Conservation (phyloP, 78 protist species). For the Anaeramoeba ignava region DNA sequence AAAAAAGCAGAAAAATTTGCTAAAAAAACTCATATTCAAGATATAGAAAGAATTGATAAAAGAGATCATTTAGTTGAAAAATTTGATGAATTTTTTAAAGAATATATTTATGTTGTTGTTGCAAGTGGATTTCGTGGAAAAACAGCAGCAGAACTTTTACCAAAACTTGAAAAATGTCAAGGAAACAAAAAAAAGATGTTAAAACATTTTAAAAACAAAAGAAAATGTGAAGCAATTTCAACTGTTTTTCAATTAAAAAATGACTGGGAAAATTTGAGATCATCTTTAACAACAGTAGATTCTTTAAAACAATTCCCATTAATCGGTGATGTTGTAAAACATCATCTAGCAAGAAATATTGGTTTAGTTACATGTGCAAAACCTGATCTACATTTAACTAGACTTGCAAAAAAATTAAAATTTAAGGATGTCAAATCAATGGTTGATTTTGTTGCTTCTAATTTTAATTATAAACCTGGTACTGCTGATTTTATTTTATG, state of each 20-base stretch:
- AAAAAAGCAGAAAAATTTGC: background rate
- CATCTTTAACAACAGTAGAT: background rate
- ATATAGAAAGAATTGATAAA: background rate
- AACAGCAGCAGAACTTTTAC: background rate
- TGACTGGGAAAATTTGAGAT: background rate
- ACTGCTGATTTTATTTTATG: background rate
- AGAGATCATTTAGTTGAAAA: background rate
- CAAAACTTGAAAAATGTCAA: background rate
- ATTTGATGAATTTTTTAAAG: background rate
- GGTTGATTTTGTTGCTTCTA: background rate
- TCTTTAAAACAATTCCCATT: background rate
- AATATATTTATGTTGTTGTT: background rate
- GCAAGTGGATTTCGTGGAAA: background rate
- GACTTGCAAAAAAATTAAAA: background rate
- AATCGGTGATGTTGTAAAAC: background rate
- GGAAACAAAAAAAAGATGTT: background rate
- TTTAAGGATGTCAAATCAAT: background rate
- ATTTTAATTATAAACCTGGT: background rate
- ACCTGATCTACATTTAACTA: background rate
- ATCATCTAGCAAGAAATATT: constrained; percentile 1
- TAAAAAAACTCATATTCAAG: background rate
- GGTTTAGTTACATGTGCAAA: background rate
- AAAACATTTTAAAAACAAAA: background rate
- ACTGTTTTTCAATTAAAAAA: background rate
- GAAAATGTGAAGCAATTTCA: background rate